Base-by-base conservation (phyloP, 2,329 filamentous ascomycete genomes). In the Whalleya microplaca region DNA sequence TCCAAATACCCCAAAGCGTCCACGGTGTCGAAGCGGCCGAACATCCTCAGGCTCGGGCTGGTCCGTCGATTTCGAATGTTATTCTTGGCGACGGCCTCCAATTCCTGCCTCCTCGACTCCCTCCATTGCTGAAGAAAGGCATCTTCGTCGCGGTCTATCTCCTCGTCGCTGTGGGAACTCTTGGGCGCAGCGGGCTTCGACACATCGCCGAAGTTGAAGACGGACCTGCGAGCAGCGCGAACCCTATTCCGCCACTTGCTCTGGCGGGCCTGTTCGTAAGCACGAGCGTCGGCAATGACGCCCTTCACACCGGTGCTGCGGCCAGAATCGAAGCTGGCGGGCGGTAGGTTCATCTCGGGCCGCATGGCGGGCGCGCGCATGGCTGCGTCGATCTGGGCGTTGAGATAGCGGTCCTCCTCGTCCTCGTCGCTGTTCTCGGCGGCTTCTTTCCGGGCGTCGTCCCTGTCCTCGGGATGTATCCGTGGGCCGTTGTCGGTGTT, bases 1-100 rank as follows among this genome's bases (percentile, higher is more conserved):
- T 98, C 93, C n/a, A 99, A 83, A 69, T 96, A 99, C 18, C 93
- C 95, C 62, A 89, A 80, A 7, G 92, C 94, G 78, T 98, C 93
- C 1, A 98, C 95, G 56, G 86, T 83, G 59, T 93, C 89, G 61
- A 98, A 78, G 12, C 83, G 84, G 20, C 95, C 95, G 71, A 90
- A 98, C 55, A 88, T 80, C 63, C 90, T 81, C 62, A 89, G 84
- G 66, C 88, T 92, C 0, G 92, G 91, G 72, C 88, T 94, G 50
- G 85, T 88, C 68, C 87, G 85, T 68, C 89, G 80, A 60, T 81
- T 89, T 59, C 82, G 82, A 47, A 86, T 80, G 64, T 80, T 74
- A 60, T 71, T 71, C 63, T 73, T 81, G 58, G 81, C 77, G 71
- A 87, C 80, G 65, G 78, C 78, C 80, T 91, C 84, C 50, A 98